Evolutionary conservation across 1,139 yeast species (phyloP), one percentile per base, ranked within the genome.

Genomic region (Diutina scorzettiae): DNA sequence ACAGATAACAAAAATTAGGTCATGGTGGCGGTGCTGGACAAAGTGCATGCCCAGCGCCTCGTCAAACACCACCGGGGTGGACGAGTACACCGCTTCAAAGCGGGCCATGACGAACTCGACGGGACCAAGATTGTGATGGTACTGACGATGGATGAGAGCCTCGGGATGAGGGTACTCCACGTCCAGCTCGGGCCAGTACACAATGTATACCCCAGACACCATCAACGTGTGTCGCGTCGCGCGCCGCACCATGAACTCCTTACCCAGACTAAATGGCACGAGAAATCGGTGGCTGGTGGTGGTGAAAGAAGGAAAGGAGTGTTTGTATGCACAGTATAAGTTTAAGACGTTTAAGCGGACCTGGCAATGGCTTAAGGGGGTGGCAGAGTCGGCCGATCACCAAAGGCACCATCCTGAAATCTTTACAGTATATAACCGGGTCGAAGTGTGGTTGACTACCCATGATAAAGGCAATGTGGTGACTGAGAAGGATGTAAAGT

Each of bases 371-470:
- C 60, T 85, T 21, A 78, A 75, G 24, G 69, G 69, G 43, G 72
- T 83, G 2, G 76, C 87, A 1, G 60, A 74, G 59, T 62, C 76
- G 40, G 71, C 86, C 1, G 83, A 81, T 53, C 51, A 63, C 1
- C 59, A 64, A 52, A 80, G 77, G 23, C 95, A 85, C 52, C 95
- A 85, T 54, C 94, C 95, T 0, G 75, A 77, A 0, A 75, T 81
- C 4, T 63, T 63, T 1, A 80, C 80, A 2, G 69, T 77, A 0
- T 84, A 83, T 53, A 83, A 78, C 50, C 59, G 63, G 37, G 85
- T 83, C 0, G 63, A 64, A 12, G 51, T 84, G 3, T 64, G 67
- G 25, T 57, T 83, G 36, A 73, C 81, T 3, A 84, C 94, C 0
- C 94, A 84, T 53, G 95, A 84, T 52, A 63, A 67, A 0, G 66